Base-by-base conservation (phyloP, 257 asterid species). In the Solanum infundibuliforme region DNA sequence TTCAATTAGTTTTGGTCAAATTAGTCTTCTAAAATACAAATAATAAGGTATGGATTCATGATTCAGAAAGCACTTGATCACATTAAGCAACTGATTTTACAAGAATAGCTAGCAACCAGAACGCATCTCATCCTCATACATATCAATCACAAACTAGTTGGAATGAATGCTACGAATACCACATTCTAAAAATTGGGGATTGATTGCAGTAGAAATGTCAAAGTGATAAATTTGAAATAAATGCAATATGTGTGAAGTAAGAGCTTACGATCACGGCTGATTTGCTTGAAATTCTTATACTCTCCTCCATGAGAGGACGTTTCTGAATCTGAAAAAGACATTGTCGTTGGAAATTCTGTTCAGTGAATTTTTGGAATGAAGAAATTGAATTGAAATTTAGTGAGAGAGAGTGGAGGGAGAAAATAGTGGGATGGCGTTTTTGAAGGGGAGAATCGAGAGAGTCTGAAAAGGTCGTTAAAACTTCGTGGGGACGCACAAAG, bases 291-390 rank as follows among this genome's bases (percentile, higher is more conserved):
- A 31, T 90, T 93, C 93, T 95, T 97, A 95, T 97, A 97, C 90
- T 97, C 99, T 84, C 93, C 94, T 89, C 98, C 93, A 71, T 94
- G 97, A 79, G 97, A 93, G 83, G 95, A 91, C 27, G 90, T 46
- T 12, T 97, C 99, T 9, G 98, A 95, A 90, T 97, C 99, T 29
- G 99, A 97, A 88, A 93, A 93, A 25, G 98, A 97, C 98, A 97
- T 96, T 81, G 13, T 81, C 71, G 3, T 79, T 65, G 32, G 48
- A 55, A 79, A 83, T 65, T 83, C 25, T 34, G 16, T 48, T 60
- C 62, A 25, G 27, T 65, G 62, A 86, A 68, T 31, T 75, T 90
- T 52, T 71, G 76, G 12, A 48, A 60, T 38, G 48, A 52, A 52
- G 23, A 46, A 74, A 71, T 69, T 85, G 86, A 89, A 60, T 86